Evolutionary conservation across 2,329 filamentous ascomycete species (phyloP), one percentile per base, ranked within the genome.

Genomic region (Penicillium verrucosum): DNA sequence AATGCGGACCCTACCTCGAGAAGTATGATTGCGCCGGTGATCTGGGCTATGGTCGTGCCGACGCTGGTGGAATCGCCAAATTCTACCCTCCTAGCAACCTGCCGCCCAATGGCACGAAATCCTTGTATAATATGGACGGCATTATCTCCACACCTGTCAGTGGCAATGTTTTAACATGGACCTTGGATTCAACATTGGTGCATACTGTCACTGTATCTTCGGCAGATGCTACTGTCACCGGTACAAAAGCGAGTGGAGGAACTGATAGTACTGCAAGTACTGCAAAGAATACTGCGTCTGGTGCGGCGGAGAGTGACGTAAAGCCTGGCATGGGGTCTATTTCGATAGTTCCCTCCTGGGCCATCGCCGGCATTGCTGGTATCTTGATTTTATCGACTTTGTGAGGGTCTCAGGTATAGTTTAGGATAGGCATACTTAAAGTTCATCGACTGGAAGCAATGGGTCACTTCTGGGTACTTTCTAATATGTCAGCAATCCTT

Each of bases 161-260:
- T 23, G 61, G 58, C 5, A 34, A 51, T 8, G 62, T 49, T 5
- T 64, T 65, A 9, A 63, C 57, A 8, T 63, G 59, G 60, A 56
- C 48, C 0, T 55, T 51, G 41, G 52, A 43, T 1, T n/a, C 12
- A 7, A 25, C 49, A 7, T 16, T 54, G 4, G 1, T 42, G 3
- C 49, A 60, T 8, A 9, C 42, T 43, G 52, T 61, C 6, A 61
- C 57, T 36, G 60, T 53, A 6, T 38, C 46, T 25, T 59, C 59
- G 3, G 47, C 36, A 1, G 44, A 57, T 18, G 48, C 49, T 11
- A 51, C 51, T 45, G 47, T 23, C 12, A 47, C 56, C 7, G 40
- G 36, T 2, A 25, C 27, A 21, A 29, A 40, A 5, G 6, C 42
- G 25, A 27, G 25, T 7, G 25, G 25, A 4, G 27, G 21, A 3